Percentiles rank a stretch among this genome's conserved stretches.
These are phyloP conservation scores for Sporothrix variecibatus DNA, from an alignment of 2,329 filamentous ascomycete genomes.

Conservation along the genomic window DNA sequence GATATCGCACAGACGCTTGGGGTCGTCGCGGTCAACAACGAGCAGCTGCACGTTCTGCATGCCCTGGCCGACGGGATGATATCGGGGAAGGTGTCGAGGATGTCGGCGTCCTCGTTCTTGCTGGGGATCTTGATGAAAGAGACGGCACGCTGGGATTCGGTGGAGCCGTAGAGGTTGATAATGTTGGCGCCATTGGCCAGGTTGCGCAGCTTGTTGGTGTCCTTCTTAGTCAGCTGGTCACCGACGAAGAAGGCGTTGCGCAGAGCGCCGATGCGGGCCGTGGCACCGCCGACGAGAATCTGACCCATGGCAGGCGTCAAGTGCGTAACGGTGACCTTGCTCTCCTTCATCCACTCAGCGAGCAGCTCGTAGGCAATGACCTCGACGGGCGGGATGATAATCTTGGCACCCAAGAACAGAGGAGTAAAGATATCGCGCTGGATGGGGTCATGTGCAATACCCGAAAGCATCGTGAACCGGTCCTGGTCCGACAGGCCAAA, in stretches of 20 bases:
- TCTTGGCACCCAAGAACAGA: slow-evolving; percentile 77
- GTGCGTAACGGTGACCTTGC: slow-evolving; percentile 77
- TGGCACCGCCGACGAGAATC: slow-evolving; percentile 84
- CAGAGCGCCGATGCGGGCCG: slow-evolving; percentile 74
- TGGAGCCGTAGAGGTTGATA: slow-evolving; percentile 86
- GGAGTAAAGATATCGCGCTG: slow-evolving; percentile 79
- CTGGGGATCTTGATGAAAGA: slow-evolving; percentile 80
- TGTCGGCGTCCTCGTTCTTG: slow-evolving; percentile 58
- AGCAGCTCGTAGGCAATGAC: slow-evolving; percentile 85
- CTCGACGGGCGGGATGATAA: slow-evolving; percentile 77
- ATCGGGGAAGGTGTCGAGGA: slow-evolving; percentile 55
- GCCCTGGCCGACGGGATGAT: slow-evolving; percentile 81
- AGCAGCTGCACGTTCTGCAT: slow-evolving; percentile 90
- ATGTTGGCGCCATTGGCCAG: slow-evolving; percentile 75
- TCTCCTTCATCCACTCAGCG: slow-evolving; percentile 82
- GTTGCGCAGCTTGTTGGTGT: slow-evolving; percentile 74
- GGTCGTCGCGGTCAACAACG: slow-evolving; percentile 71
- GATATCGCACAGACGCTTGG: slow-evolving; percentile 70
- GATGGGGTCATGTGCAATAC: slow-evolving; percentile 77
- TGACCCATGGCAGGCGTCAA: slow-evolving; percentile 96
- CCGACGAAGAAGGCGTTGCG: slow-evolving; percentile 86
- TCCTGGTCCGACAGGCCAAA: slow-evolving; percentile 74
- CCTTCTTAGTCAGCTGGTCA: slow-evolving; percentile 81
- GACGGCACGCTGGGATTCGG: slow-evolving; percentile 79
- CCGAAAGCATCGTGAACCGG: slow-evolving; percentile 79